Evolutionary conservation across 1,284 basidiomycete genomes (phyloP), one percentile per base, ranked within the genome.

Genomic region (Austroboletus niveus): DNA sequence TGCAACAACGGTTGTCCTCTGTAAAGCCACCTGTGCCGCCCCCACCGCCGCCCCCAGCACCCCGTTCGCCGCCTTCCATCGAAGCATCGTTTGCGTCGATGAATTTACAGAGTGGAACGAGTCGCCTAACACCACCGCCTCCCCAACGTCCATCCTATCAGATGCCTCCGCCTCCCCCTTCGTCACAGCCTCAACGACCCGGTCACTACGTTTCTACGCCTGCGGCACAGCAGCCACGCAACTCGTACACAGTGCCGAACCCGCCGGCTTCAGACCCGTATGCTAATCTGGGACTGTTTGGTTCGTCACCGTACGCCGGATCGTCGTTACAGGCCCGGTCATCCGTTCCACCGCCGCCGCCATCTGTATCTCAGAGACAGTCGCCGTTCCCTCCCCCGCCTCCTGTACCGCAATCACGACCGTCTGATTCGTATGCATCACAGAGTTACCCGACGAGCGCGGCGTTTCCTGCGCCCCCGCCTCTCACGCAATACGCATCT

Each of bases 1-100:
- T 84, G 31, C 82, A 89, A 66, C 82, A 78, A 57, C 75, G 84
- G 42, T 64, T 87, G 11, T 74, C 82, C 5, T 54, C 69, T 11
- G 58, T 71, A 15, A 62, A 73, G 11, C 61, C 71, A 14, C 61
- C 73, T 1, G 72, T 78, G 55, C 81, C 80, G 6, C 76, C 75
- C n/a, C 58, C 74, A 14, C 78, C 76, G 31, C 75, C 73, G 14
- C 39, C 22, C 1, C 75, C 73, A 15, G 73, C 75, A 15, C 73
- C 76, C 7, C 71, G 70, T 47, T 71, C 71, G 5, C 59, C 65
- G 5, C 66, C 70, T 36, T 73, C 72, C 36, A 65, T 85, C 3
- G 76, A 79, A 52, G 71, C 74, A 5, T 75, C 78, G 3, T 81
- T 87, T 61, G 72, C 77, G 1, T 76, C 78, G 0, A 78, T 88